A percentile compares a stretch with the other conserved stretches of the same genome.
These are phyloP conservation scores for Hagleromyces aurorensis DNA, from an alignment of 805 yeast genomes.

Conservation along the genomic window DNA sequence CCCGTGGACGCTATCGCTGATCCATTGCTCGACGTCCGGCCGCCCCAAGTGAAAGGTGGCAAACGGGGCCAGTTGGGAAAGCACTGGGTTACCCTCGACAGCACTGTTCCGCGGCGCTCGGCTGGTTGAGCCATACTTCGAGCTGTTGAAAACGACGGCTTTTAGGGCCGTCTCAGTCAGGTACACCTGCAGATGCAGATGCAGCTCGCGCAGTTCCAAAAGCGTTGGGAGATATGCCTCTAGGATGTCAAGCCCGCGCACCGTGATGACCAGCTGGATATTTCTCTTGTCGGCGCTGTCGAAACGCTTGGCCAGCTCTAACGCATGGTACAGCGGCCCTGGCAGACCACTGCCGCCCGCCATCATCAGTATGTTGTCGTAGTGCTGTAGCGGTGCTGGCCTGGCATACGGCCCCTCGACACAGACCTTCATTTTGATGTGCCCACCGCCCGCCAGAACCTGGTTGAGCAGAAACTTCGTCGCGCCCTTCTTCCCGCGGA, in stretches of 20 bases:
- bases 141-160: constrained; percentile 1
- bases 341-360: constrained; percentile 78
- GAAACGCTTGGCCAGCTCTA: constrained; percentile 25
- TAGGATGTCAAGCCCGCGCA: constrained; percentile 14
- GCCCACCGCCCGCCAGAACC: constrained; percentile 23
- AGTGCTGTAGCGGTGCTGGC: constrained; percentile 39
- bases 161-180: constrained; percentile 8
- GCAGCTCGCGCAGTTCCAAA: constrained; percentile 8
- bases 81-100: constrained; percentile 1
- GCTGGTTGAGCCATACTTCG: constrained; percentile 4
- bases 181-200: constrained; percentile 15
- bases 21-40: constrained; percentile 37
- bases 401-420: constrained; percentile 71
- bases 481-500: constrained; percentile 43
- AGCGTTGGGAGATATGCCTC: constrained; percentile 15
- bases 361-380: constrained; percentile 47
- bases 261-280: constrained; percentile 13
- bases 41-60: constrained; percentile 37
- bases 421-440: constrained; percentile 30
- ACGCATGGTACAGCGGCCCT: constrained; percentile 44
- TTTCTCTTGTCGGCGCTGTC: constrained; percentile 3
- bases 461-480: constrained; percentile 32
- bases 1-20: constrained; percentile 32
- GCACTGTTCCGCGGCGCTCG: too few relatives aligned
- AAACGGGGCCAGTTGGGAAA: constrained; percentile 16